Evolutionary conservation across 1,139 yeast species (phyloP).

Genomic region (Arxiozyma heterogenica): DNA sequence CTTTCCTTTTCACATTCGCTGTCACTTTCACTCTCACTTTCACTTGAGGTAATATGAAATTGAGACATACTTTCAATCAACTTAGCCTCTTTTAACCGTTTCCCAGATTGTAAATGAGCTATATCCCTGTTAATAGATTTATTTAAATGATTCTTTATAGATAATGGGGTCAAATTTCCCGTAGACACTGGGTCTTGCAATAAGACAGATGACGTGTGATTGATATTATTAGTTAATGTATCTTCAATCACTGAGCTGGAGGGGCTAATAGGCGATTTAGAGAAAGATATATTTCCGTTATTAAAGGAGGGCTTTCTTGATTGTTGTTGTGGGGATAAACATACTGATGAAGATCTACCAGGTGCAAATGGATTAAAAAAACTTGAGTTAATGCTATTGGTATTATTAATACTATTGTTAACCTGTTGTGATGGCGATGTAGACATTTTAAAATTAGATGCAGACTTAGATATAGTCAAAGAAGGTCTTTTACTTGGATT

Average conservation of each 20-base stretch:
- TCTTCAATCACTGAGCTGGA: neutral
- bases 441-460: conserved; percentile 13
- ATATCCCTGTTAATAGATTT: neutral
- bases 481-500: conserved; percentile 47
- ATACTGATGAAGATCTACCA: conserved; percentile 12
- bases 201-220: neutral
- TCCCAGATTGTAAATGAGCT: neutral
- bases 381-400: neutral
- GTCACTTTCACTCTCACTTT: conserved; percentile 4
- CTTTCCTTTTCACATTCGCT: conserved; percentile 2
- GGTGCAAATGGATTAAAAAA: conserved; percentile 6
- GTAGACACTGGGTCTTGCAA: conserved; percentile 5
- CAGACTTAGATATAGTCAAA: conserved; percentile 26
- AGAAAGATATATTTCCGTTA: conserved; percentile 4
- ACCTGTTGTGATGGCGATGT: conserved; percentile 28
- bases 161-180: neutral
- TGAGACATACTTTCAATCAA: neutral
- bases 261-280: conserved; percentile 15
- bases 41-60: conserved; percentile 3
- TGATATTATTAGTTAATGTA: neutral
- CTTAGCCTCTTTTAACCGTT: neutral
- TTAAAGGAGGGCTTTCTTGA: conserved; percentile 9
- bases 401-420: neutral
- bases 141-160: conserved; percentile 1
- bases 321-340: conserved; percentile 14